A percentile compares a stretch with the other conserved stretches of the same genome.
These are phyloP conservation scores for Botryotinia calthae DNA, from an alignment of 2,329 filamentous ascomycete species.

Conservation along the genomic window DNA sequence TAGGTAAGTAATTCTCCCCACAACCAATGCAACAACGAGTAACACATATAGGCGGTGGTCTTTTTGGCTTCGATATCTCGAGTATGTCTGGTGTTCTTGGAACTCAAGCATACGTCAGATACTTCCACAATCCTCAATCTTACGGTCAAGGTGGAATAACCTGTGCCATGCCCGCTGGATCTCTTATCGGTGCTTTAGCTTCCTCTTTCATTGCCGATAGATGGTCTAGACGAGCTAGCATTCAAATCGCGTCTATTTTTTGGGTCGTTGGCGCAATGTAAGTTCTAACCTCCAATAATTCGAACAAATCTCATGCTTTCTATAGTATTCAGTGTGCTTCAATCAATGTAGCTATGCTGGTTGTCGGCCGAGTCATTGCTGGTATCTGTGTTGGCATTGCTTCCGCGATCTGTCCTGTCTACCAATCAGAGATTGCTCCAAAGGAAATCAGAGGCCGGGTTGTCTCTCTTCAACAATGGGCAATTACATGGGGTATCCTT, in stretches of 20 bases:
- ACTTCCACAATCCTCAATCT: slow-evolving; percentile 61
- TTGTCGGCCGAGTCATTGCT: slow-evolving; percentile 67
- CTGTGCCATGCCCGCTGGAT: slow-evolving; percentile 71
- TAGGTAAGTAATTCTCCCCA: slow-evolving; percentile 45
- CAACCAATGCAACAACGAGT: neutral
- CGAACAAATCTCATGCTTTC: neutral
- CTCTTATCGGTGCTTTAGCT: slow-evolving; percentile 58
- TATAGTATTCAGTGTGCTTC: slow-evolving; percentile 58
- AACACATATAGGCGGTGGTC: slow-evolving; percentile 50
- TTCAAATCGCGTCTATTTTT: slow-evolving; percentile 48
- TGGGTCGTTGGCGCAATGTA: slow-evolving; percentile 47
- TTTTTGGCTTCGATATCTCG: slow-evolving; percentile 78
- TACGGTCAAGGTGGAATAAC: slow-evolving; percentile 68
- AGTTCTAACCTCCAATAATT: slow-evolving; percentile 8
- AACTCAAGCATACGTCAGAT: slow-evolving; percentile 66
- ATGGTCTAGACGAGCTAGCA: slow-evolving; percentile 47
- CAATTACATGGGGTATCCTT: slow-evolving; percentile 67
- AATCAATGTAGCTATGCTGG: slow-evolving; percentile 66
- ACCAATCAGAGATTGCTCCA: slow-evolving; percentile 63
- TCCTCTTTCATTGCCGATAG: slow-evolving; percentile 57
- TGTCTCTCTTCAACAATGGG: slow-evolving; percentile 66
- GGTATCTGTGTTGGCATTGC: slow-evolving; percentile 73
- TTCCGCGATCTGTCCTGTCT: slow-evolving; percentile 65
- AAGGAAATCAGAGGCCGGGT: slow-evolving; percentile 58
- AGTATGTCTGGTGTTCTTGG: slow-evolving; percentile 70